Evolutionary conservation across 192 early-diverging fungal species (phyloP).

Genomic region (Gryganskiella cystojenkinii): DNA sequence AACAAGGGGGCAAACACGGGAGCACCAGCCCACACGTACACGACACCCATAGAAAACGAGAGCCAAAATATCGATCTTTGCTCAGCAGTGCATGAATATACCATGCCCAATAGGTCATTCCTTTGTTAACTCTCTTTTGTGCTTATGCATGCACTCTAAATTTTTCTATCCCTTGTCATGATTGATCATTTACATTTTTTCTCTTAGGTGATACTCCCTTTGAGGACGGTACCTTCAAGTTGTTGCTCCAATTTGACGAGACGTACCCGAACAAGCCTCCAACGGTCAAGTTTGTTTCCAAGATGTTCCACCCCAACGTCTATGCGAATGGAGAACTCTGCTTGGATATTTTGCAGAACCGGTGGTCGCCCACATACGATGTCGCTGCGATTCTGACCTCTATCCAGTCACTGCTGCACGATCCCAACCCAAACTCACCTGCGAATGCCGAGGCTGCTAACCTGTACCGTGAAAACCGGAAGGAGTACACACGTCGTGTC

Average conservation of each 20-base stretch:
- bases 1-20: not conserved
- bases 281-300: constrained; percentile 90
- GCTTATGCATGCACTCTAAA: not conserved
- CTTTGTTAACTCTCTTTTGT: not conserved
- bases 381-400: constrained; percentile 93
- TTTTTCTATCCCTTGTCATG: constrained; percentile 1
- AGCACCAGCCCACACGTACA: too few species aligned
- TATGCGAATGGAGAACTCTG: constrained; percentile 98
- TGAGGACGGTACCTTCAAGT: constrained; percentile 97
- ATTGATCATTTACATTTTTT: not conserved
- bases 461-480: constrained; percentile 90
- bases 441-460: constrained; percentile 97
- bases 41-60: too few species aligned
- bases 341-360: constrained; percentile 97
- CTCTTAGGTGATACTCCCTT: constrained; percentile 91
- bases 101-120: too few species aligned
- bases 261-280: constrained; percentile 98
- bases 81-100: not conserved
- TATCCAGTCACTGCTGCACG: constrained; percentile 96
- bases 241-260: constrained; percentile 95
- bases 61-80: not conserved
- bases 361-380: constrained; percentile 98
- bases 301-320: constrained; percentile 99
- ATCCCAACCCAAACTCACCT: constrained; percentile 96
- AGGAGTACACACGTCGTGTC: constrained; percentile 93